phyloP scores from a whole-genome alignment of 176 grass and related monocot genomes.

The Eremochloa ophiuroides region DNA sequence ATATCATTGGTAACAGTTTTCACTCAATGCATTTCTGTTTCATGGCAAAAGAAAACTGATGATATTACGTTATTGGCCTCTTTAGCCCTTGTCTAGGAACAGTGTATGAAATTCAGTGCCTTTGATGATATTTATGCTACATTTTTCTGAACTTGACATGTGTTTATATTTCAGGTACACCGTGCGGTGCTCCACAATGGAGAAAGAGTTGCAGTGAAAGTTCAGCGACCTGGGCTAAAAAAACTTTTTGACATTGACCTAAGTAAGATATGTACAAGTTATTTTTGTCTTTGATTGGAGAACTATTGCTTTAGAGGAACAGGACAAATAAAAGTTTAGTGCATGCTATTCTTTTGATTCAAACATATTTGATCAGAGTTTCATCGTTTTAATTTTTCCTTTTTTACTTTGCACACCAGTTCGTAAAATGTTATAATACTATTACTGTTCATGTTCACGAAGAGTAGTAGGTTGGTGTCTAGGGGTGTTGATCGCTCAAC shows the following conservation, averaged over 20 bases:
- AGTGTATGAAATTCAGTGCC: not conserved
- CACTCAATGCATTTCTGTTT: not conserved
- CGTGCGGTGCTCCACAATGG: conserved; percentile 84
- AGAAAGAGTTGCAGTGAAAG: conserved; percentile 87
- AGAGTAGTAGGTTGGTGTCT: too few species aligned
- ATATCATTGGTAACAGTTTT: not conserved
- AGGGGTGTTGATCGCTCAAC: too few species aligned
- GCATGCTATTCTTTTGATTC: not conserved
- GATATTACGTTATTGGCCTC: not conserved
- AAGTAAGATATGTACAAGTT: conserved; percentile 52
- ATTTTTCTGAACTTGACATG: not conserved
- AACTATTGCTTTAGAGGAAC: not conserved
- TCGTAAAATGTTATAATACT: not conserved
- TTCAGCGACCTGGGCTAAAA: conserved; percentile 88
- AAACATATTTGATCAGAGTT: not conserved
- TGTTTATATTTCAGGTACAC: conserved; percentile 68
- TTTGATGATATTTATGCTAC: conserved; percentile 3
- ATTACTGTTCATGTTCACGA: not conserved
- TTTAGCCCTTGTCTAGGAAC: not conserved
- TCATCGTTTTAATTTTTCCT: too few species aligned
- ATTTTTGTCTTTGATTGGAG: not conserved
- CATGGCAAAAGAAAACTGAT: not conserved
- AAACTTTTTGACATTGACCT: conserved; percentile 99
- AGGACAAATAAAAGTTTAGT: not conserved
- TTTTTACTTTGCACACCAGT: too few species aligned